Conservation (phyloP, 805 yeast species). For the Myxozyma neotropica region DNA sequence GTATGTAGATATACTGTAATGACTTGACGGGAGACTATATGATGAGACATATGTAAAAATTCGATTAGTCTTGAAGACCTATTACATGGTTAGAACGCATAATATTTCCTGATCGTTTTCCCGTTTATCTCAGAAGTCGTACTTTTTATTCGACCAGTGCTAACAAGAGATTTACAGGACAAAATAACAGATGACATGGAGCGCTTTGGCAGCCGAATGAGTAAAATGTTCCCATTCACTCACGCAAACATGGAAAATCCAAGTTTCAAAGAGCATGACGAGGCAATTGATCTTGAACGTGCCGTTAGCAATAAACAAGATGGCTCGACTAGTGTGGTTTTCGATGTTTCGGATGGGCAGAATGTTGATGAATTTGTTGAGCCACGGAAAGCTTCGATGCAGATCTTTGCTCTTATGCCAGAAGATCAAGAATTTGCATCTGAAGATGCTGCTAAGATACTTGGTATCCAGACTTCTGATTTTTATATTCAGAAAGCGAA, state of each 20-base stretch:
- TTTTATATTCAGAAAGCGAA: slow-evolving; percentile 57
- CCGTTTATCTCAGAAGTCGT: neutral
- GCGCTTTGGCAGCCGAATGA: slow-evolving; percentile 63
- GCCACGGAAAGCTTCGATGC: slow-evolving; percentile 68
- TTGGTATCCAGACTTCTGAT: slow-evolving; percentile 85
- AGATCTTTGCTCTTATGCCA: slow-evolving; percentile 95
- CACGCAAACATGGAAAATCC: slow-evolving; percentile 35
- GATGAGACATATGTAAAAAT: slow-evolving; percentile 51
- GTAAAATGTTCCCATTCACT: slow-evolving; percentile 77
- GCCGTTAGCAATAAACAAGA: neutral
- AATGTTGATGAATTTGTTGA: slow-evolving; percentile 32
- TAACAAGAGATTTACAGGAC: slow-evolving; percentile 43
- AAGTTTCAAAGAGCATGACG: slow-evolving; percentile 7
- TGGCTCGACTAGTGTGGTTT: neutral
- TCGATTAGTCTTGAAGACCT: slow-evolving; percentile 85
- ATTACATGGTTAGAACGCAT: slow-evolving; percentile 52
- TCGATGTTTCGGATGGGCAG: neutral
- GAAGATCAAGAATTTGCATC: slow-evolving; percentile 97
- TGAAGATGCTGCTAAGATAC: slow-evolving; percentile 84
- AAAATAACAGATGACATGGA: slow-evolving; percentile 58
- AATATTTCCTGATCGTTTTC: slow-evolving; percentile 43
- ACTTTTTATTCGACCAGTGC: neutral
- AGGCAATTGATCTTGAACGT: neutral
- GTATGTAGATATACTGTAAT: slow-evolving; percentile 52
- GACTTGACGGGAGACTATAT: slow-evolving; percentile 30